Conservation (phyloP, 495 filamentous ascomycete species). For the Pseudoneurospora amorphoporcata region DNA sequence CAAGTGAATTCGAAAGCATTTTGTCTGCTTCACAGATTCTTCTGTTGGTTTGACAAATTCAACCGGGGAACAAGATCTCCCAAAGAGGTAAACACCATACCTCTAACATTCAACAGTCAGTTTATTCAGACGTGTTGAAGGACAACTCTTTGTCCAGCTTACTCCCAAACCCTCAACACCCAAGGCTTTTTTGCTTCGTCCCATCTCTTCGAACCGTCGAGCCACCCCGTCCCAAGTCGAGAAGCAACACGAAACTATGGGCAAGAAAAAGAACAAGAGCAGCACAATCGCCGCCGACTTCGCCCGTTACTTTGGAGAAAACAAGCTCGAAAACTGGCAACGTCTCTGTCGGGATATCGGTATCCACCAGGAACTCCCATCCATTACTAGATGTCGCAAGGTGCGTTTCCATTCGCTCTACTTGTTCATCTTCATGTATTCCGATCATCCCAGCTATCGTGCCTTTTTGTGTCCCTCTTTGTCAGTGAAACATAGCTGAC, state of each 20-base stretch:
- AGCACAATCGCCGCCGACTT: conserved; percentile 8
- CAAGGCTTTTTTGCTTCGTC: not conserved
- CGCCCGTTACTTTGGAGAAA: conserved; percentile 19
- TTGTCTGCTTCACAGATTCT: not conserved
- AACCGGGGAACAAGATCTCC: not conserved
- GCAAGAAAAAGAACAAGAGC: not conserved
- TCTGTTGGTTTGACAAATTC: not conserved
- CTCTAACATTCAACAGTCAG: not conserved
- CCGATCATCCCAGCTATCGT: not conserved
- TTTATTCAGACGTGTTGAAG: not conserved
- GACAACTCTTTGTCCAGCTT: not conserved
- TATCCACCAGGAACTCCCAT: conserved; percentile 13
- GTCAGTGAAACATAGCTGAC: not conserved
- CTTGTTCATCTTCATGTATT: not conserved
- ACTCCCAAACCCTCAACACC: too few relatives aligned
- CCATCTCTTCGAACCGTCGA: not conserved
- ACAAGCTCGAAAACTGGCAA: conserved; percentile 24
- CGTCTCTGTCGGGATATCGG: conserved; percentile 25
- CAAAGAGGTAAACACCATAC: not conserved
- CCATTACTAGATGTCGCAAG: conserved; percentile 28
- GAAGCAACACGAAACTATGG: not conserved
- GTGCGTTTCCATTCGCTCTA: conserved; percentile 4
- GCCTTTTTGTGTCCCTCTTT: too few relatives aligned
- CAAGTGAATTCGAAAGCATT: not conserved
- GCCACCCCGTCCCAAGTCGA: not conserved